phyloP scores from a whole-genome alignment of 306 rosid genomes.

The Lotus japonicus region DNA sequence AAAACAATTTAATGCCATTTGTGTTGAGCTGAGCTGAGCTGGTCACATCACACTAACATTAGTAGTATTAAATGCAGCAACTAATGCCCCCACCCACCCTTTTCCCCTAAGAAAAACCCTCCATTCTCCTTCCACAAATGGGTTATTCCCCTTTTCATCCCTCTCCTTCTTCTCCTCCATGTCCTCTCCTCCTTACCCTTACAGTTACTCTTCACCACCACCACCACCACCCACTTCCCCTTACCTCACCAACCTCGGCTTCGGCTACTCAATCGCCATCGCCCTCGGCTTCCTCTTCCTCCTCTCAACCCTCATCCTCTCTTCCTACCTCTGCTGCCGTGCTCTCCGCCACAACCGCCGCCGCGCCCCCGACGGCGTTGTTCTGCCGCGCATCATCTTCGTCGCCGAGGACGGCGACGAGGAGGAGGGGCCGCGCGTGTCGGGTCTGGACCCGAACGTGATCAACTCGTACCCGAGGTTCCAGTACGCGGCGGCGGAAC shows the following conservation, averaged over 20 bases:
- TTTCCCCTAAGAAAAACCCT: conserved; percentile 20
- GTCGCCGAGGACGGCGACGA: conserved; percentile 64
- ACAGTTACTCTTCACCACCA: no score
- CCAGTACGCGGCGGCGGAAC: conserved; percentile 25
- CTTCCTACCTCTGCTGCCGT: conserved; percentile 88
- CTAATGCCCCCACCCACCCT: conserved; percentile 59
- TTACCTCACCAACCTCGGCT: conserved; percentile 62
- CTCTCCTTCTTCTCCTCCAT: not conserved
- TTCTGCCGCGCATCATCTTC: conserved; percentile 61
- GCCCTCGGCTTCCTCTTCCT: conserved; percentile 78
- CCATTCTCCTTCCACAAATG: conserved; percentile 34
- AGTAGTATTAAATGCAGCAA: conserved; percentile 80
- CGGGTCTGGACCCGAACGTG: conserved; percentile 51
- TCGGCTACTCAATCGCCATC: conserved; percentile 92
- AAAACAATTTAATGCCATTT: not conserved
- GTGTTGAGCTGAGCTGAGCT: no score
- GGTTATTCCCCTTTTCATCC: conserved; percentile 29
- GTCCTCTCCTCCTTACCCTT: not conserved
- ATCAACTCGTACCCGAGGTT: conserved; percentile 82
- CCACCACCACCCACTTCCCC: not conserved
- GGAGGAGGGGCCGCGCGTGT: conserved; percentile 23
- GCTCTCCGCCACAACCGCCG: conserved; percentile 5
- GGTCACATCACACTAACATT: conserved; percentile 13
- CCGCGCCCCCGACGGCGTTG: conserved; percentile 28
- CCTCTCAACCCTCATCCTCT: conserved; percentile 73